Base-by-base conservation (phyloP, 805 yeast genomes). In the Zygosaccharomyces lentus region DNA sequence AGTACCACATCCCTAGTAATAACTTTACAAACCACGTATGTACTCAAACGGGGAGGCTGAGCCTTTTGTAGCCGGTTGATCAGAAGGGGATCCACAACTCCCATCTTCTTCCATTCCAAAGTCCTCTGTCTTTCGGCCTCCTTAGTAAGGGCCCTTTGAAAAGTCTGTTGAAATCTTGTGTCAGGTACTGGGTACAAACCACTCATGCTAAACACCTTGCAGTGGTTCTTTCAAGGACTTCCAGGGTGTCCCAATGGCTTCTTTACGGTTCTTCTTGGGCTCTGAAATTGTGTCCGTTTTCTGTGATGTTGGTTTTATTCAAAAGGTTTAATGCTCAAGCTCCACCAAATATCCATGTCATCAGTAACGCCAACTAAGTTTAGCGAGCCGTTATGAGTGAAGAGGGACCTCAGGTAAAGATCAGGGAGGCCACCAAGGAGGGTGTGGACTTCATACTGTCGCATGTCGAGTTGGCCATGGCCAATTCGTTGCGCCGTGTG, bases 391-490 rank as follows among this genome's bases (percentile, higher is more conserved):
- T 29, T 8, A 64, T 63, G 67, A 63, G 62, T 47, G 67, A 62
- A 55, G 65, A 60, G 42, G 68, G 68, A 37, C 96, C 96, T 16
- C 81, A 84, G 54, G 86, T 93, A 53, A 88, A 91, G 38, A 91
- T 93, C 64, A 81, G 97, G 67, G 82, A 82, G 61, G 81, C 91
- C 15, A 89, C 84, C 39, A 75, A 76, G 53, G 97, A 91, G 61
- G 85, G 81, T 60, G 97, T 93, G 51, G 96, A 93, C 66, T 85
- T 93, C 61, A 87, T 91, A 31, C 68, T 93, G 46, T 78, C 87
- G 37, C 88, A 89, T 61, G 90, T 89, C 27, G 97, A 91, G 63
- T 68, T 93, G 49, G 79, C 96, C 0, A 71, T 91, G 60, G 98
- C 98, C 15, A 93, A 93, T 74, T 86, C 98, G 12, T 56, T 93